These are phyloP conservation scores for Yarrowia sp. DNA, from an alignment of 805 yeast species.

Conservation along the genomic window DNA sequence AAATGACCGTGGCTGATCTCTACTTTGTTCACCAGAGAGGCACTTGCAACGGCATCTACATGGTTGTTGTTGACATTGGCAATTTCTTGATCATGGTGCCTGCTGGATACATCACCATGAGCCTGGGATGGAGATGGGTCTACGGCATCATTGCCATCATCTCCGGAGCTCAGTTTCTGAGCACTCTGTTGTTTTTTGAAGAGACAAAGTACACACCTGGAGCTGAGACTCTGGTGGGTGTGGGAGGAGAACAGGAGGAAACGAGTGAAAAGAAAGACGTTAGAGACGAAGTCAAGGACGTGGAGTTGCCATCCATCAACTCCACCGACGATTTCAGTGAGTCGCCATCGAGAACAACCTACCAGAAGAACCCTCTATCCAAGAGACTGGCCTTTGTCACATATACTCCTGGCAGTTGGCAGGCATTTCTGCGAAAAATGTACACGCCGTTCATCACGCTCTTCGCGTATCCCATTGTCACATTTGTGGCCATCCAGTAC, in stretches of 20 bases:
- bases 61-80: slow-evolving; percentile 44
- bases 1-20: slow-evolving; percentile 43
- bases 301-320: neutral
- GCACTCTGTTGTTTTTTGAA: slow-evolving; percentile 41
- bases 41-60: slow-evolving; percentile 43
- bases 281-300: neutral
- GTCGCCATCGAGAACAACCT: neutral
- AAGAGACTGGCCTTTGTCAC: slow-evolving; percentile 29
- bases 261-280: neutral
- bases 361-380: neutral
- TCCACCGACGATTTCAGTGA: neutral
- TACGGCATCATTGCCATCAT: slow-evolving; percentile 44
- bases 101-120: slow-evolving; percentile 44
- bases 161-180: slow-evolving; percentile 39
- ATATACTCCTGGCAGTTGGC: slow-evolving; percentile 22
- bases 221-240: no score
- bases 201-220: slow-evolving; percentile 41
- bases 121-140: slow-evolving; percentile 46
- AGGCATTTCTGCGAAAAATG: slow-evolving; percentile 10
- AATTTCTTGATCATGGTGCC: slow-evolving; percentile 43
- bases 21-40: slow-evolving; percentile 46
- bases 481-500: slow-evolving; percentile 34
- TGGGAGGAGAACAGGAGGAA: no score
- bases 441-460: slow-evolving; percentile 31
- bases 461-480: slow-evolving; percentile 34